Evolutionary conservation across 805 yeast species (phyloP), one percentile per base, ranked within the genome.

Genomic region (Suhomyces xylopsoci): DNA sequence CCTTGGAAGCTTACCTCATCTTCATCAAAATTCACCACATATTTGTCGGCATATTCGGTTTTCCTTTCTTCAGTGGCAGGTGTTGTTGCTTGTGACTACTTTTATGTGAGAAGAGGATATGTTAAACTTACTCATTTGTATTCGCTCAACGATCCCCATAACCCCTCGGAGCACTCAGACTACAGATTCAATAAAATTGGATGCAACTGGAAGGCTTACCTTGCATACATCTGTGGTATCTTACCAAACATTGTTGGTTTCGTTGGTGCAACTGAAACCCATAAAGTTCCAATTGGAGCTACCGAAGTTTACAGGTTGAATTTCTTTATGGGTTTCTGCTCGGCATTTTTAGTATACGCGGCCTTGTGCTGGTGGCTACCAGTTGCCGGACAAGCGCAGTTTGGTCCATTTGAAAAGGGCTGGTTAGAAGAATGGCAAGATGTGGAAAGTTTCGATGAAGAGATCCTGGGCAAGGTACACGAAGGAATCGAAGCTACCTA

Each of bases 21-120:
- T 4, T 82, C 90, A 1, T 82, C 84, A 34, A 84, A 79, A 69
- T 90, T 90, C 72, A 85, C 94, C 34, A 85, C 92, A 7, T 90
- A 88, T 61, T 71, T 90, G 51, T 79, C 88, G 40, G 94, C 96
- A 0, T 90, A 89, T 66, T 78, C 96, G 0, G 90, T 89, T 14
- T 90, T 90, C 77, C 74, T 90, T 50, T 85, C 92, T 10, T 81
- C 96, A 22, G 87, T 90, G 64, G 90, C 93, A 7, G 96, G 96
- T 58, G 87, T 85, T 34, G 78, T 85, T 47, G 76, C 79, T 54
- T 76, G 84, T 32, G 94, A 88, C 67, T 89, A 87, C 69, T 79
- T 85, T 62, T 67, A 64, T 52, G 81, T 91, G 24, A 81, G 93
- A 68, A 82, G 90, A 63, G 96, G 96, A 40, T 77, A 77, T 63